Evolutionary conservation across 2,329 filamentous ascomycete genomes (phyloP), one percentile per base, ranked within the genome.

Genomic region (Beauveria australis): DNA sequence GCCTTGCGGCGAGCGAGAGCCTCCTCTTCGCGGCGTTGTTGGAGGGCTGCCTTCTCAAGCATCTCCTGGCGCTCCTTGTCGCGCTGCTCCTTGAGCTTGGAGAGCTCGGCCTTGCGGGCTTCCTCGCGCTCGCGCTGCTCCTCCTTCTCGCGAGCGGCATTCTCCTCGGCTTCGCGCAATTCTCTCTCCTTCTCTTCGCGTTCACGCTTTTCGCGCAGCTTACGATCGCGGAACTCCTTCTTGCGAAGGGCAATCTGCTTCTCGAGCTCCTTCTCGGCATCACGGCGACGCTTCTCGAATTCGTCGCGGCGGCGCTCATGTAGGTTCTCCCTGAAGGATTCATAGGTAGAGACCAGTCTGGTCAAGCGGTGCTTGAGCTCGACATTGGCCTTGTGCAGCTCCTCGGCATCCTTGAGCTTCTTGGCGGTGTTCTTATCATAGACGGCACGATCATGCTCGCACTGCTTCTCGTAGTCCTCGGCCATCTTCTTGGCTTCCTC

Each of bases 401-500:
- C 79, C 79, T 96, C 86, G 26, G 92, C 80, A 65, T 94, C 91
- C 71, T 83, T 81, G 54, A 97, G 81, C 5, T 88, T 92, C 76
- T 95, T 85, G 24, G 79, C 79, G 79, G 89, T 96, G 67, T 83
- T 81, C 70, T 83, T 80, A 70, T 97, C 91, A 72, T 96, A 96
- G 46, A 91, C 85, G 60, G 85, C 87, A 65, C 88, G 74, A 71
- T 99, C 94, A 61, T 77, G 79, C 71, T 92, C 84, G 72, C 88
- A 87, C 77, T 99, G 94, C 68, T 79, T 81, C 65, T 89, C 88
- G 71, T 95, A 96, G 71, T 99, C 94, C 55, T 87, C 86, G 61
- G 86, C 80, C 62, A 97, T 79, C 76, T 97, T 93, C 84, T 97
- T 96, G 70, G 88, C 78, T 76, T 99, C 94, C 78, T 97, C 94